Percentiles rank a stretch among this genome's conserved stretches.
Conservation (phyloP, 257 asterid species). For the Dorcoceras hygrometricum region DNA sequence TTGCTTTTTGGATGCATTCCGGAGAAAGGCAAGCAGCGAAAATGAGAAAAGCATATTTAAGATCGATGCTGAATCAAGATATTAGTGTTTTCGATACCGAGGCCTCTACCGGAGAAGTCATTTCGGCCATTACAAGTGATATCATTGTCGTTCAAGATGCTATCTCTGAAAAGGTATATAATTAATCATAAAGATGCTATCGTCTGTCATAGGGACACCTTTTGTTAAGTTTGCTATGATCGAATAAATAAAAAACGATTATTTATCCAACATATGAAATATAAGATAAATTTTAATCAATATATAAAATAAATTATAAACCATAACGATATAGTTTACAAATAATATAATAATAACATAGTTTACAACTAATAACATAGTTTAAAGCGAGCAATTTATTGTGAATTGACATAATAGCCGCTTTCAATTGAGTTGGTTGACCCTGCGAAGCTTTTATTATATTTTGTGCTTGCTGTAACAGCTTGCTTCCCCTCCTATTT, state of each 20-base stretch:
- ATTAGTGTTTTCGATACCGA: slow-evolving; percentile 81
- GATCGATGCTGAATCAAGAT: slow-evolving; percentile 77
- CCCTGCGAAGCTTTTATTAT: slow-evolving; percentile 22
- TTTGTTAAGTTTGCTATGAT: too few relatives aligned
- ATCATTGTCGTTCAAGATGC: slow-evolving; percentile 90
- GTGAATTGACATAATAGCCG: background rate
- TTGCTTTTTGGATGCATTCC: slow-evolving; percentile 95
- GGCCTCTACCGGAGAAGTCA: slow-evolving; percentile 84
- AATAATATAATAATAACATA: too few relatives aligned
- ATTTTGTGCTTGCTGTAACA: background rate
- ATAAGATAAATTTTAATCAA: too few relatives aligned
- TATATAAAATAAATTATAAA: too few relatives aligned
- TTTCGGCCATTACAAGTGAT: slow-evolving; percentile 88
- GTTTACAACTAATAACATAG: too few relatives aligned
- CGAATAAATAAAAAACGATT: too few relatives aligned
- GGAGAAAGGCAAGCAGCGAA: slow-evolving; percentile 98
- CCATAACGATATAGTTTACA: too few relatives aligned
- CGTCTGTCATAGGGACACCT: too few relatives aligned
- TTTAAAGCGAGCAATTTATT: background rate
- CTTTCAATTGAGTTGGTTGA: slow-evolving; percentile 3
- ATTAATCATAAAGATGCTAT: too few relatives aligned
- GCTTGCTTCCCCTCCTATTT: slow-evolving; percentile 32
- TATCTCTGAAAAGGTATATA: slow-evolving; percentile 95
- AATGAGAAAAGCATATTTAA: slow-evolving; percentile 91
- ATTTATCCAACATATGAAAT: too few relatives aligned